Evolutionary conservation across 257 asterid species (phyloP), one percentile per base, ranked within the genome.

Genomic region (Forsythia viridissima): DNA sequence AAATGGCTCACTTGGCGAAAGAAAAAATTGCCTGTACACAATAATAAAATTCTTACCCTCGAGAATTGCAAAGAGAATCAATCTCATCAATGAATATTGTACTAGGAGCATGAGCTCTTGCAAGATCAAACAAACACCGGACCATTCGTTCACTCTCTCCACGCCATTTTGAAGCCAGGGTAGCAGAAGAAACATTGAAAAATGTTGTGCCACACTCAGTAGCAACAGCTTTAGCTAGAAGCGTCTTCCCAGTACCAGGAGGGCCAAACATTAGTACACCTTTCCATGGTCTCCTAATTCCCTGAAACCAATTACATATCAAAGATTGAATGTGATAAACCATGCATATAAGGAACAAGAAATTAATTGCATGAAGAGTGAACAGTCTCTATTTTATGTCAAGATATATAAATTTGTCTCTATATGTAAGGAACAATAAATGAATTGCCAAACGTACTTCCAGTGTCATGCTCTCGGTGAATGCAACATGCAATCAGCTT

Each of bases 261-360:
- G 99, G 98, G 68, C 99, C 99, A 90, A 96, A 96, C 99, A 96
- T 96, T 81, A 96, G 96, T 39, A 96, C 99, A 78, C 99, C 99
- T 87, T 96, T 96, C 98, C 99, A 93, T 3, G 99, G 99, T 87
- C 99, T 93, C 81, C 98, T 90, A 72, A 96, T 96, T 84, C 99
- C 99, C 99, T 96, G 84, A 80, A 81, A 84, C 84, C 51, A 76
- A 24, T 80, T 63, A 78, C 57, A 21, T 46, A 65, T 76, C 48
- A 39, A 76, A 57, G 67, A 61, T 71, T 70, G 11, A 55, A 66
- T 34, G 18, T 13, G 57, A 44, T 34, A 63, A 44, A 41, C 43
- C 66, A 48, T 12, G 16, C 36, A 46, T 4, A 0, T 18, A 16
- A 68, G 63, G n/a, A 82, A 69, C 73, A 77, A 9, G 30, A 57